Evolutionary conservation across 164 flowering plant genomes (phyloP).

Genomic region (Hamamelis virginiana): DNA sequence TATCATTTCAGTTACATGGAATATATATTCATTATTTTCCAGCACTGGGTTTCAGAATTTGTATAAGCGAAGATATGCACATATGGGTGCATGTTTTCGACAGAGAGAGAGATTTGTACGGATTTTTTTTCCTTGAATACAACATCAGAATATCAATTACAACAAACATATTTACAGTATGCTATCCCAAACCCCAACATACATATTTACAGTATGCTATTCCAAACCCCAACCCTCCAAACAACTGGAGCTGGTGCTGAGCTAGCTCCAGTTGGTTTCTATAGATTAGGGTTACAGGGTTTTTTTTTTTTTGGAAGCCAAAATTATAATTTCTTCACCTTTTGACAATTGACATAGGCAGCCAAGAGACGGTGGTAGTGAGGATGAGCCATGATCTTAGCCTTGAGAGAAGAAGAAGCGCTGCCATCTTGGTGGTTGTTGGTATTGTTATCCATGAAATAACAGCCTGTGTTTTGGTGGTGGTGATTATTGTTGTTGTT

Average conservation of each 20-base stretch:
- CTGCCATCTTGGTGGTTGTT: constrained; percentile 10
- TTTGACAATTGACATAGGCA: constrained; percentile 83
- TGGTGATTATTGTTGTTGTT: constrained; percentile 15
- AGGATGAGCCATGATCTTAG: constrained; percentile 98
- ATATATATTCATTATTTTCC: no score
- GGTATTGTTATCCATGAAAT: constrained; percentile 37
- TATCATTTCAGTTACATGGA: background rate
- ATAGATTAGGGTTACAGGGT: background rate
- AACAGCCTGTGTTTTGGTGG: constrained; percentile 10
- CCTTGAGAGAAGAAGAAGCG: constrained; percentile 46
- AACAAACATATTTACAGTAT: no score
- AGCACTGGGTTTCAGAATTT: no score
- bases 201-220: no score
- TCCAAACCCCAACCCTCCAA: no score
- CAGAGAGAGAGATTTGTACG: background rate
- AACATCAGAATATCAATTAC: no score
- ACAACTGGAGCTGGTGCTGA: no score
- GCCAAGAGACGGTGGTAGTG: constrained; percentile 85
- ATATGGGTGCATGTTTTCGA: background rate
- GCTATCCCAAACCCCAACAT: no score
- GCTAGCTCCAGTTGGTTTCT: no score
- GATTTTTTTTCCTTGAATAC: no score
- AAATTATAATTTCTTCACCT: constrained; percentile 49
- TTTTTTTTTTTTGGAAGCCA: no score
- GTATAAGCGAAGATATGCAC: background rate